Conservation (phyloP, 1,139 yeast species). For the Cylindricascospora bacillispora region DNA sequence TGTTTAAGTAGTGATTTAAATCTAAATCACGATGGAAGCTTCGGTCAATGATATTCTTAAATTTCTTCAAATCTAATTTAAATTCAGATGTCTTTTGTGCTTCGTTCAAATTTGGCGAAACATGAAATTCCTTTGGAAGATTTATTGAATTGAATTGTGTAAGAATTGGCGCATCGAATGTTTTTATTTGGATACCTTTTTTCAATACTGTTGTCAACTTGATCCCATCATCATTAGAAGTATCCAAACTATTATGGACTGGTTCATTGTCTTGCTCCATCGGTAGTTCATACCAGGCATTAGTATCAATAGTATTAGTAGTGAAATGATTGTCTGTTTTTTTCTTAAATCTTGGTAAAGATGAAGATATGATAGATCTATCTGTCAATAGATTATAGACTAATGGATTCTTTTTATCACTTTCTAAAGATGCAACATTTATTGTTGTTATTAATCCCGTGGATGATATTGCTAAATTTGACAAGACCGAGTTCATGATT, state of each 20-base stretch:
- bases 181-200: constrained; percentile 57
- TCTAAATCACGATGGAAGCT: constrained; percentile 68
- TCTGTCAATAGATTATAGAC: constrained; percentile 84
- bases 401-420: constrained; percentile 50
- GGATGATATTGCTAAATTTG: constrained; percentile 27
- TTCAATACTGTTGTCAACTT: constrained; percentile 63
- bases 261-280: constrained; percentile 7
- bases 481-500: constrained; percentile 25
- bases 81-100: constrained; percentile 10
- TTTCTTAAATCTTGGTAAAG: constrained; percentile 59
- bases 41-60: constrained; percentile 55
- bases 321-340: constrained; percentile 7
- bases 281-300: constrained; percentile 17
- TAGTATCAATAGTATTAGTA: constrained; percentile 2
- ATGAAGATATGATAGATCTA: constrained; percentile 83
- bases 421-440: constrained; percentile 17
- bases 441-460: constrained; percentile 31
- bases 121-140: constrained; percentile 10
- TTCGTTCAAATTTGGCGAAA: not conserved
- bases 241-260: not conserved
- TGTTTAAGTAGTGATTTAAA: constrained; percentile 44
- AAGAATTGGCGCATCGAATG: constrained; percentile 29
- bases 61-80: constrained; percentile 40
- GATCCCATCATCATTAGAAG: constrained; percentile 13
- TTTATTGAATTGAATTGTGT: constrained; percentile 17